Base-by-base conservation (phyloP, 768 basidiomycete genomes). In the Austroboletus festivus region DNA sequence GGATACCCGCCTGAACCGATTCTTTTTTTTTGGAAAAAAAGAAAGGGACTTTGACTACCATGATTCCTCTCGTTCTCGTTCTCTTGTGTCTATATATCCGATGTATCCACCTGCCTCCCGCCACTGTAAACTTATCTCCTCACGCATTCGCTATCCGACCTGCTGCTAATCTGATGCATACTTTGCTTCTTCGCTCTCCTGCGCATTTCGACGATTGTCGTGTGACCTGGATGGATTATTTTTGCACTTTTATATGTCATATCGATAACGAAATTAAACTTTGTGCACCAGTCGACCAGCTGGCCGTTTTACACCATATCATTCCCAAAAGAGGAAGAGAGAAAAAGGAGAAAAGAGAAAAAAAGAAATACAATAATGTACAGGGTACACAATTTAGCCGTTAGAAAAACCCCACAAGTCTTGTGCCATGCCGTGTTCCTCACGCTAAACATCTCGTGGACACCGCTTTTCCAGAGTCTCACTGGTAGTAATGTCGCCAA, bases 41-140 rank as follows among this genome's bases (percentile, higher is more conserved):
- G n/a, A 48, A 35, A 26, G 22, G 26, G 45, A 16, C 37, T 22
- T 42, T 31, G 44, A 38, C 21, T 47, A 35, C 42, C 47, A 34
- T 44, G 42, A 47, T 42, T 20, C 42, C 18, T 30, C 31, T 7
- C 4, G 3, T 33, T 33, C 47, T 23, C 9, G 4, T 24, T 42
- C 42, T 18, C 28, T 43, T 30, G 19, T 53, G 39, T 44, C 44
- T 38, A 26, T 41, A 47, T 47, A 41, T 54, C 47, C 42, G 48
- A 35, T 63, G 60, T 61, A 63, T 52, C 42, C 44, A 47, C 45
- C 33, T 48, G 46, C 44, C 42, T 46, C 18, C 24, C 16, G 38
- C 12, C 61, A 51, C 48, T 37, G 30, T 46, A 47, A 24, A 21
- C 41, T 50, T 61, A 61, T 61, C 59, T 60, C 41, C 47, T 47